phyloP scores from a whole-genome alignment of 495 filamentous ascomycete genomes.

The Xylaria castorea region DNA sequence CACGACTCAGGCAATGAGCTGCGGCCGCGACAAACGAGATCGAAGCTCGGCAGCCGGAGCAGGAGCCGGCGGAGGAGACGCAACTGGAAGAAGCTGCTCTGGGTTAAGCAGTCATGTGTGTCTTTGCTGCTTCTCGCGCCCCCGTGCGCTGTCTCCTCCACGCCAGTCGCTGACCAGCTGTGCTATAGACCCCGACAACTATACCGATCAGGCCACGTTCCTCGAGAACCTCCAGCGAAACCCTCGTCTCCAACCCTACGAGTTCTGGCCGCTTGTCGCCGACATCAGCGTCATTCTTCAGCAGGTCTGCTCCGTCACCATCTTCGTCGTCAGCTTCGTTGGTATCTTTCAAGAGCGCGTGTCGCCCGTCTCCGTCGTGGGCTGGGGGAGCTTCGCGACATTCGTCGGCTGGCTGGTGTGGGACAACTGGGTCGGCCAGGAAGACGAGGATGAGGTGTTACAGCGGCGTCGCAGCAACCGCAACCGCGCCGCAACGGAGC shows the following conservation, averaged over 20 bases:
- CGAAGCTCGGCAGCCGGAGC: slow-evolving; percentile 48
- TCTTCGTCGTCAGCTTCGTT: slow-evolving; percentile 93
- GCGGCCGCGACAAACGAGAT: slow-evolving; percentile 53
- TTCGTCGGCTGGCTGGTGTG: slow-evolving; percentile 88
- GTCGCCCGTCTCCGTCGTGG: slow-evolving; percentile 84
- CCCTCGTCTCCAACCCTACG: slow-evolving; percentile 90
- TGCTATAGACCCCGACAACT: slow-evolving; percentile 88
- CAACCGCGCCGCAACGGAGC: slow-evolving; percentile 36
- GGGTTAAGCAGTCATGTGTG: slow-evolving; percentile 96
- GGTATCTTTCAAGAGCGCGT: slow-evolving; percentile 86
- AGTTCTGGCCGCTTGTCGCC: slow-evolving; percentile 96
- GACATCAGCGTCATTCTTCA: slow-evolving; percentile 97
- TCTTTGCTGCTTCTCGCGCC: slow-evolving; percentile 8
- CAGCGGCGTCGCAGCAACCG: slow-evolving; percentile 42
- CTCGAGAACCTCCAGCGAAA: slow-evolving; percentile 96
- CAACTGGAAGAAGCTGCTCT: slow-evolving; percentile 92
- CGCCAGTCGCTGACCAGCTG: slow-evolving; percentile 7
- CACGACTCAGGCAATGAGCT: slow-evolving; percentile 47
- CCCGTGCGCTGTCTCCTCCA: not conserved
- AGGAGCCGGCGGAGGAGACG: slow-evolving; percentile 70
- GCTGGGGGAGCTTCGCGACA: slow-evolving; percentile 81
- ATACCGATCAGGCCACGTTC: slow-evolving; percentile 95
- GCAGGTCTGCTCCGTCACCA: slow-evolving; percentile 90
- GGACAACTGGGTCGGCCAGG: slow-evolving; percentile 83
- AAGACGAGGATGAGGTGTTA: slow-evolving; percentile 48